A percentile compares a stretch with the other conserved stretches of the same genome.
These are phyloP conservation scores for Aspergillus bridgeri DNA, from an alignment of 495 filamentous ascomycete genomes.

Conservation along the genomic window DNA sequence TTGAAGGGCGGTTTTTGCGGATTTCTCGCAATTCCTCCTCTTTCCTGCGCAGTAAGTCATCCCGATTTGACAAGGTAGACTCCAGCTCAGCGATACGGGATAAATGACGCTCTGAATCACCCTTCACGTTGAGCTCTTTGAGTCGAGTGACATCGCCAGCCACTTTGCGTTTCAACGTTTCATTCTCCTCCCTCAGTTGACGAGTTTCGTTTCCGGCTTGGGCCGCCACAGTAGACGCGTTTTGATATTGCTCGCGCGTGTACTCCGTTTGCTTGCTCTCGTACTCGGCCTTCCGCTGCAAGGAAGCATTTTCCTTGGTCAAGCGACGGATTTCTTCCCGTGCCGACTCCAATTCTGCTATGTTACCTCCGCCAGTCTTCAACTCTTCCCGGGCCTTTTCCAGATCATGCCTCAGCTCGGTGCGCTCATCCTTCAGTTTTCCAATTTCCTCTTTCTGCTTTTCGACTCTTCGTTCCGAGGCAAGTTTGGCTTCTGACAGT, in stretches of 20 bases:
- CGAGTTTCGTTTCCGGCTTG: conserved; percentile 50
- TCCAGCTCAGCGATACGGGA: conserved; percentile 50
- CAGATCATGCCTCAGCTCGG: conserved; percentile 47
- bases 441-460: conserved; percentile 40
- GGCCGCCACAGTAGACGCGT: conserved; percentile 52
- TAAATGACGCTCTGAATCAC: conserved; percentile 34
- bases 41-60: conserved; percentile 52
- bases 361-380: conserved; percentile 45
- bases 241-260: conserved; percentile 59
- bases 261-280: conserved; percentile 58
- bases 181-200: conserved; percentile 45
- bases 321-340: conserved; percentile 44
- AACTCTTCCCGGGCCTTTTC: conserved; percentile 45
- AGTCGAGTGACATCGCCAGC: conserved; percentile 49
- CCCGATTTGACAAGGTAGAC: conserved; percentile 30
- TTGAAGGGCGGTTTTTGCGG: conserved; percentile 46
- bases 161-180: conserved; percentile 47
- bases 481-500: conserved; percentile 18
- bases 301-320: conserved; percentile 34
- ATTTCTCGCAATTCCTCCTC: conserved; percentile 61
- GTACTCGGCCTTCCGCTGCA: conserved; percentile 47
- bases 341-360: conserved; percentile 46
- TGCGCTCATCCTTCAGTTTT: conserved; percentile 49
- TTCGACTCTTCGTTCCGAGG: conserved; percentile 35
- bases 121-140: conserved; percentile 47